A percentile compares a stretch with the other conserved stretches of the same genome.
phyloP scores from a whole-genome alignment of 2,329 filamentous ascomycete genomes.

The Lomentospora prolificans region DNA sequence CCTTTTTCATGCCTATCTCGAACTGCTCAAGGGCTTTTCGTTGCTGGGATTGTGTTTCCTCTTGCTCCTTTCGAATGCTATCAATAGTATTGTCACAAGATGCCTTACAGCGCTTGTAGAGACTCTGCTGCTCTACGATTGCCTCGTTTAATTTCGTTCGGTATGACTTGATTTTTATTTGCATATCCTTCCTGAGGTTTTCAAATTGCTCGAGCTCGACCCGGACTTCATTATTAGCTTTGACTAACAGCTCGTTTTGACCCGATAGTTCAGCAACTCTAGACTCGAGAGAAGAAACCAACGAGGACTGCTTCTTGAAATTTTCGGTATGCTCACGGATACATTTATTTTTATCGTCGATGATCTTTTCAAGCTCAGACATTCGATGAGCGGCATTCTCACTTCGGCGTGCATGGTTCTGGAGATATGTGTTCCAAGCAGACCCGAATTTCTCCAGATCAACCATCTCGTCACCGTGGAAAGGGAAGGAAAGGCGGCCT shows the following conservation, averaged over 20 bases:
- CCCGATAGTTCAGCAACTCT: slow-evolving; percentile 18
- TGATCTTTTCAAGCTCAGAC: slow-evolving; percentile 6
- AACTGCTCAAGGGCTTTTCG: slow-evolving; percentile 13
- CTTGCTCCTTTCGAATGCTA: slow-evolving; percentile 18
- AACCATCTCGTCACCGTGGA: slow-evolving; percentile 6
- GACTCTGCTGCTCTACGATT: slow-evolving; percentile 34
- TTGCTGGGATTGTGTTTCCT: slow-evolving; percentile 19
- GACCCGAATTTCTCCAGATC: slow-evolving; percentile 7
- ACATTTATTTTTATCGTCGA: slow-evolving; percentile 6
- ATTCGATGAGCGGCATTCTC: slow-evolving; percentile 7
- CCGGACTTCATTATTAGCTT: slow-evolving; percentile 17
- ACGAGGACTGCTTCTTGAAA: slow-evolving; percentile 1
- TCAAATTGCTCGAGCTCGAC: slow-evolving; percentile 19
- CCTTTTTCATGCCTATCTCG: not conserved
- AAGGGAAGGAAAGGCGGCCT: slow-evolving; percentile 2
- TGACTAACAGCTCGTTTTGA: slow-evolving; percentile 15
- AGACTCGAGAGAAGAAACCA: slow-evolving; percentile 15
- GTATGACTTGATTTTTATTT: slow-evolving; percentile 25
- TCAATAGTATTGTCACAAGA: slow-evolving; percentile 23
- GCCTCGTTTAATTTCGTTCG: slow-evolving; percentile 33
- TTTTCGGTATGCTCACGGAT: slow-evolving; percentile 1
- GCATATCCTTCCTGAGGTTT: slow-evolving; percentile 18
- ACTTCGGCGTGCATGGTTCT: slow-evolving; percentile 3
- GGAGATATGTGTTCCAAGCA: slow-evolving; percentile 8
- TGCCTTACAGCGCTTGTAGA: slow-evolving; percentile 25